Percentiles rank a stretch among this genome's conserved stretches.
These are phyloP conservation scores for Nicotiana noctiflora DNA, from an alignment of 257 asterid species.

Conservation along the genomic window DNA sequence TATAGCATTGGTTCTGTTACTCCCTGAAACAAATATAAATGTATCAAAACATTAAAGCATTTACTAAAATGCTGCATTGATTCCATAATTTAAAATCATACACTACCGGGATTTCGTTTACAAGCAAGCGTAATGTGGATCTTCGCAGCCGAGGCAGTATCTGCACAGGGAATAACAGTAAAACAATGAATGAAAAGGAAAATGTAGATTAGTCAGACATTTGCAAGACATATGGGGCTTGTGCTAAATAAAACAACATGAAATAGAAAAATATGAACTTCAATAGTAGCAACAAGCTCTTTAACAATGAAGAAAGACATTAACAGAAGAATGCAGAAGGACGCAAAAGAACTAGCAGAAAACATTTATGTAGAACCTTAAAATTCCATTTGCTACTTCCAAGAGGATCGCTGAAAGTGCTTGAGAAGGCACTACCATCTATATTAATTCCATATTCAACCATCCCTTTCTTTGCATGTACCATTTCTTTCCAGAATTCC, in stretches of 20 bases:
- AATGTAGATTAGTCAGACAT: background rate
- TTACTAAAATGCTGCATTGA: background rate
- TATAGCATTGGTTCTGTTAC: slow-evolving; percentile 40
- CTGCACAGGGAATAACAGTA: slow-evolving; percentile 6
- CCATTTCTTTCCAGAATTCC: slow-evolving; percentile 36
- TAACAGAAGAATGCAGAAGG: background rate
- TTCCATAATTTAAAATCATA: background rate
- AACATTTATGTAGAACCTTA: slow-evolving; percentile 16
- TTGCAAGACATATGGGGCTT: background rate
- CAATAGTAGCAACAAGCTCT: background rate
- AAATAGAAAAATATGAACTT: background rate
- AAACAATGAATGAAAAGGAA: background rate
- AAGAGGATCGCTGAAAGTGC: slow-evolving; percentile 26
- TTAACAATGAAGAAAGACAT: background rate
- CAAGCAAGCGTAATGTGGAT: slow-evolving; percentile 28
- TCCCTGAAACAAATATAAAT: slow-evolving; percentile 23
- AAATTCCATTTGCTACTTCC: slow-evolving; percentile 40
- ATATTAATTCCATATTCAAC: slow-evolving; percentile 38
- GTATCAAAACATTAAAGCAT: background rate
- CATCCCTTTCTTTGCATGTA: slow-evolving; percentile 16
- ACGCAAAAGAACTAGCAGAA: background rate
- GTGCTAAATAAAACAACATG: background rate
- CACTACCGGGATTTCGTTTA: slow-evolving; percentile 30
- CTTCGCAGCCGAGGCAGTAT: slow-evolving; percentile 21
- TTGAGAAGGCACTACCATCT: slow-evolving; percentile 44